These are phyloP conservation scores for Crassisporium funariophilum DNA, from an alignment of 768 basidiomycete genomes.

Conservation along the genomic window DNA sequence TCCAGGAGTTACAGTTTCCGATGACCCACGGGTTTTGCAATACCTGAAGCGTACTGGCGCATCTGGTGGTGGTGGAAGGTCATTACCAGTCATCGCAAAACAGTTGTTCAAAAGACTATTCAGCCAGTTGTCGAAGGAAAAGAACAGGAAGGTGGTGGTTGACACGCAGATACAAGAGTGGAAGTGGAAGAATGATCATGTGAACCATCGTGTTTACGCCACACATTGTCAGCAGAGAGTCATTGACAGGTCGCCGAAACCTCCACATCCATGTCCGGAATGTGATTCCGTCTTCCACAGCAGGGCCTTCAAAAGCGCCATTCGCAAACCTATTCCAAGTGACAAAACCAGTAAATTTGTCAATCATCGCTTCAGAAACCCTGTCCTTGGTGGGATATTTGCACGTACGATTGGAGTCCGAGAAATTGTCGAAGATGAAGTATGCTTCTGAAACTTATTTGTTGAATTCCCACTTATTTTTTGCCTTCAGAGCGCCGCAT, in stretches of 20 bases:
- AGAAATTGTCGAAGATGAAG: constrained; percentile 6
- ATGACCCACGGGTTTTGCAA: constrained; percentile 1
- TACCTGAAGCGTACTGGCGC: constrained; percentile 16
- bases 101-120: constrained; percentile 6
- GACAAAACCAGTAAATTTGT: constrained; percentile 3
- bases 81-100: constrained; percentile 8
- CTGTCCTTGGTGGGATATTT: constrained; percentile 4
- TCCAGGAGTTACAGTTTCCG: constrained; percentile 5
- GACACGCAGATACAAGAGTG: constrained; percentile 15
- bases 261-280: constrained; percentile 1
- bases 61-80: constrained; percentile 15
- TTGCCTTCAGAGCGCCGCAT: constrained; percentile 3
- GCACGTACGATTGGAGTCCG: constrained; percentile 1
- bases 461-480: not conserved
- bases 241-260: not conserved
- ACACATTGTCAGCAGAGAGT: constrained; percentile 2
- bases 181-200: constrained; percentile 32
- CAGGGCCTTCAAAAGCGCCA: constrained; percentile 5
- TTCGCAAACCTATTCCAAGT: not conserved
- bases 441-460: not conserved
- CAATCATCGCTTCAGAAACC: constrained; percentile 2
- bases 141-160: constrained; percentile 3
- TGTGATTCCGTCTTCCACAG: not conserved
- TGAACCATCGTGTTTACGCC: constrained; percentile 6
- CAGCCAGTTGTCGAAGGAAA: not conserved